A percentile compares a stretch with the other conserved stretches of the same genome.
Conservation (phyloP, 129 eudicot genomes). For the Lactuca sativa region DNA sequence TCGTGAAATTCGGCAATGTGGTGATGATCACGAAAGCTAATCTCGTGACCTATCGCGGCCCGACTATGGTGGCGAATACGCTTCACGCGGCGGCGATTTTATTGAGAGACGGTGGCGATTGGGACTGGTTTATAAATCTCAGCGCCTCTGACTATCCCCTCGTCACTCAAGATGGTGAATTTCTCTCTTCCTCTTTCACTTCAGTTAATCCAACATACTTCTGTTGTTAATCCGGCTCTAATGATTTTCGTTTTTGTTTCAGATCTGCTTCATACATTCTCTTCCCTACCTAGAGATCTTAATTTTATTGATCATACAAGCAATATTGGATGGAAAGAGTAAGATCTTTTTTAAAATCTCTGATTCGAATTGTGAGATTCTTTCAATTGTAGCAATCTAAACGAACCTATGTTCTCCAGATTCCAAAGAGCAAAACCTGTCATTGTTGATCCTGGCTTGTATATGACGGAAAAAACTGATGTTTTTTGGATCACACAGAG, state of each 20-base stretch:
- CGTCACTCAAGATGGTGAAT: conserved; percentile 76
- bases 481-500: conserved; percentile 66
- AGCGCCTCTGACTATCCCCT: conserved; percentile 86
- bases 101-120: conserved; percentile 68
- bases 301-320: conserved; percentile 89
- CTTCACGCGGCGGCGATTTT: conserved; percentile 81
- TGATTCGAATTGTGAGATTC: conserved; percentile 7
- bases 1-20: conserved; percentile 62
- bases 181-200: not conserved
- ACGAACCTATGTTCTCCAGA: conserved; percentile 37
- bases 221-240: not conserved
- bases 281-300: conserved; percentile 68
- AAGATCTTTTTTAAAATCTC: conserved; percentile 19
- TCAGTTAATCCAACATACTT: not conserved
- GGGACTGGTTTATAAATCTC: conserved; percentile 94
- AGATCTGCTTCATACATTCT: conserved; percentile 82
- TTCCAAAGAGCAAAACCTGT: conserved; percentile 75
- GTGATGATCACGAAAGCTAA: conserved; percentile 84
- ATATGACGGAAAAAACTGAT: conserved; percentile 62
- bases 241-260: not conserved
- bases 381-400: conserved; percentile 4
- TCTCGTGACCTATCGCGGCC: conserved; percentile 84
- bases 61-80: conserved; percentile 93
- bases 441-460: conserved; percentile 86
- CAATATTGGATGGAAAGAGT: conserved; percentile 92